These are phyloP conservation scores for Stramenopiles sp. DNA, from an alignment of 352 stramenopile genomes.

Conservation along the genomic window DNA sequence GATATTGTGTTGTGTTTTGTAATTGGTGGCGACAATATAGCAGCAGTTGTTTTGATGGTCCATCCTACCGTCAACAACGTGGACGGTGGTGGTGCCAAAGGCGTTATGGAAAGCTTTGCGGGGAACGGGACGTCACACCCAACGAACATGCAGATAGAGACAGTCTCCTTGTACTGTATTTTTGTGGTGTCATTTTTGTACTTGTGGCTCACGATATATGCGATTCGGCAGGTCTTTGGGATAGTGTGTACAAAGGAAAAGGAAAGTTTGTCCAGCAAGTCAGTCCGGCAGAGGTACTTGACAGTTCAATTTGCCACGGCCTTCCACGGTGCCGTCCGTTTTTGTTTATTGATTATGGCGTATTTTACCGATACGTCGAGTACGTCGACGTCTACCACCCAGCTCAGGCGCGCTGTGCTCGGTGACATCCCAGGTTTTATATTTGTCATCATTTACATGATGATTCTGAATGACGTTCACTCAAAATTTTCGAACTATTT, in stretches of 20 bases:
- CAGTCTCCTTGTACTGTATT: background rate
- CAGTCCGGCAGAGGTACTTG: background rate
- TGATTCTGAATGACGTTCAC: background rate
- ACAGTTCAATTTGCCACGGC: background rate
- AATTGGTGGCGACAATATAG: too few relatives aligned
- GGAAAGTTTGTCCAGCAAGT: background rate
- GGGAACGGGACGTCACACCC: background rate
- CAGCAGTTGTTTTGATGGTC: too few relatives aligned
- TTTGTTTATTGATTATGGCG: background rate
- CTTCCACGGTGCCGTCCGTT: background rate
- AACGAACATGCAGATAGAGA: background rate
- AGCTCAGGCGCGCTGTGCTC: background rate
- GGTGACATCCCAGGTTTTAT: background rate
- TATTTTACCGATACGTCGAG: background rate
- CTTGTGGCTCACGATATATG: background rate
- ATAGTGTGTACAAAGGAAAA: background rate
- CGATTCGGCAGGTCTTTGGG: background rate
- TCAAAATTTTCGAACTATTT: background rate
- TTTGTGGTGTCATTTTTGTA: slow-evolving; percentile 7
- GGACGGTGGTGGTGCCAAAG: too few relatives aligned
- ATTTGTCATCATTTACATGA: background rate
- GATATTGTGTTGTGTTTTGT: too few relatives aligned
- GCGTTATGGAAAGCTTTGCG: too few relatives aligned
- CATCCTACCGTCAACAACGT: too few relatives aligned
- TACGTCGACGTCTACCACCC: background rate